Evolutionary conservation across 352 stramenopile species (phyloP).

Genomic region (Globisporangium acanthophoron): DNA sequence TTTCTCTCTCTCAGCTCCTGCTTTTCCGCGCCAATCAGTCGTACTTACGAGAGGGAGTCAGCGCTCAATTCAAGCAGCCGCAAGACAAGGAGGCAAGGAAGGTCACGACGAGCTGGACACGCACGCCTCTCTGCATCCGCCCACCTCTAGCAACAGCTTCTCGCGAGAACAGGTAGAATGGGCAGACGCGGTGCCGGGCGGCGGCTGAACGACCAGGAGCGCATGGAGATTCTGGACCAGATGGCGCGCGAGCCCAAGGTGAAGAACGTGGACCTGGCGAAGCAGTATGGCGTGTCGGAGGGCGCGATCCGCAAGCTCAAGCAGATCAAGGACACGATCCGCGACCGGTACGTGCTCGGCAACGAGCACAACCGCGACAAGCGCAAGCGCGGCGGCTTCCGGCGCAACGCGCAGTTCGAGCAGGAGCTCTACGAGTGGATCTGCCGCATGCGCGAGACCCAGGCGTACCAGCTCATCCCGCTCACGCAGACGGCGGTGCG

Average conservation of each 20-base stretch:
- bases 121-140: slow-evolving; percentile 10
- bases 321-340: slow-evolving; percentile 83
- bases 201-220: slow-evolving; percentile 84
- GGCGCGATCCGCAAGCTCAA: slow-evolving; percentile 86
- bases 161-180: slow-evolving; percentile 20
- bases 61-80: background rate
- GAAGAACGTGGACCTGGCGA: slow-evolving; percentile 83
- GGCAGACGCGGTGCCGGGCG: slow-evolving; percentile 67
- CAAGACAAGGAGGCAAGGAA: background rate
- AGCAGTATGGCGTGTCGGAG: slow-evolving; percentile 82
- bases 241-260: slow-evolving; percentile 76
- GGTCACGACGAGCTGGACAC: too few species aligned
- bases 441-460: slow-evolving; percentile 70
- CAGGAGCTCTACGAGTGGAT: slow-evolving; percentile 86
- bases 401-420: slow-evolving; percentile 80
- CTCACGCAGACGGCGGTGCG: slow-evolving; percentile 81
- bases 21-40: slow-evolving; percentile 6
- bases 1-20: background rate
- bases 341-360: slow-evolving; percentile 75
- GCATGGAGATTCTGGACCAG: slow-evolving; percentile 87
- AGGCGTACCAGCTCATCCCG: slow-evolving; percentile 79
- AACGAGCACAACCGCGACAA: slow-evolving; percentile 86
- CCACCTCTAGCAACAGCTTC: background rate
- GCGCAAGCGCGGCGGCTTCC: slow-evolving; percentile 80
- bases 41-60: slow-evolving; percentile 3